Evolutionary conservation across 305 asterid genomes (phyloP).

Genomic region (Plantago lanceolata): DNA sequence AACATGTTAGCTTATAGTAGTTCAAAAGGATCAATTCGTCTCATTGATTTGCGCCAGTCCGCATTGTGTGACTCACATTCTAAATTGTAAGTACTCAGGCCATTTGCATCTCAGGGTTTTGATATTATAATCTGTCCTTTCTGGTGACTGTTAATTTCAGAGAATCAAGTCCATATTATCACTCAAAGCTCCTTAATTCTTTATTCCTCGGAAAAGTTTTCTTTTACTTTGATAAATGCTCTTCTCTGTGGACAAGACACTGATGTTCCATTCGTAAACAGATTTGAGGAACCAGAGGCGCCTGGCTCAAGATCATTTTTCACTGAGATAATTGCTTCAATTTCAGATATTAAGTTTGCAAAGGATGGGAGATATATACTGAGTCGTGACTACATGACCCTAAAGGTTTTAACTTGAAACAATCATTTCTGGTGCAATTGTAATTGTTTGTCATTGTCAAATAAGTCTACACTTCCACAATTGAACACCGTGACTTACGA

Average conservation of each 20-base stretch:
- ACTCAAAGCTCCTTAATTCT: conserved; percentile 6
- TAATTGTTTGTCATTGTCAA: conserved; percentile 15
- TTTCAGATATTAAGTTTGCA: conserved; percentile 95
- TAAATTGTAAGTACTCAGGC: conserved; percentile 58
- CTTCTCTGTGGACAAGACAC: conserved; percentile 20
- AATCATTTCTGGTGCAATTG: conserved; percentile 7
- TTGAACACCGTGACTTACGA: conserved; percentile 6
- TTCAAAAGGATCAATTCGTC: conserved; percentile 96
- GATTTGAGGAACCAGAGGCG: conserved; percentile 92
- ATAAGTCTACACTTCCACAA: conserved; percentile 9
- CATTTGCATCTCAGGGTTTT: conserved; percentile 14
- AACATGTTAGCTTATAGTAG: conserved; percentile 92
- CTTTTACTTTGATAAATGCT: conserved; percentile 18
- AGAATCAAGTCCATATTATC: conserved; percentile 10
- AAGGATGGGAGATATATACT: conserved; percentile 88
- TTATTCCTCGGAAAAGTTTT: conserved; percentile 15
- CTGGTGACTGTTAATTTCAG: conserved; percentile 1
- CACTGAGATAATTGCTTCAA: conserved; percentile 97
- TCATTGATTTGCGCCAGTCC: conserved; percentile 94
- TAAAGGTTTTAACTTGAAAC: conserved; percentile 54
- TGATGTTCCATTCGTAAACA: conserved; percentile 37
- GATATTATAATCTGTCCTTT: conserved; percentile 21
- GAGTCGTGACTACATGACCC: conserved; percentile 99
- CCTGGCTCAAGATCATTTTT: conserved; percentile 98
- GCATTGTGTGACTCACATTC: conserved; percentile 95